Percentiles rank a stretch among this genome's conserved stretches.
Conservation (phyloP, 208 protist genomes). For the Leishmania lainsoni region DNA sequence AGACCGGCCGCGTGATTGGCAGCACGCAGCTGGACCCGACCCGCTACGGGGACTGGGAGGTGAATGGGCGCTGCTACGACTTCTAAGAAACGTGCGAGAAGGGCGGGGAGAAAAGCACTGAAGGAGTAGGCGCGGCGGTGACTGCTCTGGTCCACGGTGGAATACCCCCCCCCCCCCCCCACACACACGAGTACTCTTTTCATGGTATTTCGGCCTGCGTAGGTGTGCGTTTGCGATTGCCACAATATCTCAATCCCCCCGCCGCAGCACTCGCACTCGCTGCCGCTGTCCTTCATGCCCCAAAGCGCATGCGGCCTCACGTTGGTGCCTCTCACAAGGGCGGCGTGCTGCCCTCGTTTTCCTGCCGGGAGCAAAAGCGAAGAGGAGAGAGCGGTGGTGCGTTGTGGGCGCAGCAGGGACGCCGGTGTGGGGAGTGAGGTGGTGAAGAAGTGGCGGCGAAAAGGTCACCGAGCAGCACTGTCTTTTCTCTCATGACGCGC, state of each 20-base stretch:
- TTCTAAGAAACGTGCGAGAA: constrained; percentile 41
- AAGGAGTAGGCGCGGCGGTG: background rate
- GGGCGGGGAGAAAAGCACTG: background rate
- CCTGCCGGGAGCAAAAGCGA: background rate
- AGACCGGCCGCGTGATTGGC: constrained; percentile 78
- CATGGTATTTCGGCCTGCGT: background rate
- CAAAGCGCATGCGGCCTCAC: background rate
- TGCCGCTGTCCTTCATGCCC: background rate
- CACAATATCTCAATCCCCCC: background rate
- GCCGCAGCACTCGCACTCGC: background rate
- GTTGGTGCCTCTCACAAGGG: background rate
- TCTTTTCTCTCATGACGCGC: background rate
- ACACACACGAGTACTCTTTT: background rate
- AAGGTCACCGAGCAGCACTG: background rate
- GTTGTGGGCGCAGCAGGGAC: background rate
- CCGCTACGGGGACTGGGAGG: constrained; percentile 91
- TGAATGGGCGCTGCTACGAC: constrained; percentile 89
- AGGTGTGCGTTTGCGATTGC: background rate
- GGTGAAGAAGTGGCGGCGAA: background rate
- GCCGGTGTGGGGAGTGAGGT: background rate
- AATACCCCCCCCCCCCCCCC: too few relatives aligned
- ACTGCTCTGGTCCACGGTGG: background rate
- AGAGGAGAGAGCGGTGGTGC: background rate
- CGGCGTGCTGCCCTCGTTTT: background rate
- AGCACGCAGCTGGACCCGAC: constrained; percentile 84